phyloP scores from a whole-genome alignment of 1,284 basidiomycete genomes.

The Fistulina hepatica region DNA sequence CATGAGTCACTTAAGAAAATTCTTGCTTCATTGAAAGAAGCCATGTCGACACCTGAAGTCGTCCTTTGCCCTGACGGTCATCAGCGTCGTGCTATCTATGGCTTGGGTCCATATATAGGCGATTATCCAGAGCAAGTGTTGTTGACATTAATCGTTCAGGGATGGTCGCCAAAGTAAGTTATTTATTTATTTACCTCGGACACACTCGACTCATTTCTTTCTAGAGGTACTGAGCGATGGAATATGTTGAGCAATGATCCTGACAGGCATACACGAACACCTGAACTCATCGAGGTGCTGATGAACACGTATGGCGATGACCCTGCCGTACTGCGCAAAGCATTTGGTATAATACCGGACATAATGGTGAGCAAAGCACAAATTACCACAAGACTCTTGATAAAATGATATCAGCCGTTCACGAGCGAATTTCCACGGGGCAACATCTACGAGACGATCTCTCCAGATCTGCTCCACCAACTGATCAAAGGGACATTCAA shows the following conservation, averaged over 20 bases:
- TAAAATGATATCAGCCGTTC: conserved; percentile 18
- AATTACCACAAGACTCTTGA: not conserved
- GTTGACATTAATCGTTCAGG: conserved; percentile 14
- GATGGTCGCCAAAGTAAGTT: conserved; percentile 14
- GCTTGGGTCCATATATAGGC: conserved; percentile 17
- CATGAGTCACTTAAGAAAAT: conserved; percentile 14
- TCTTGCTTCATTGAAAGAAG: conserved; percentile 9
- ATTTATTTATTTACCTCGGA: not conserved
- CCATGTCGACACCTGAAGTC: conserved; percentile 14
- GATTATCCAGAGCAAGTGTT: conserved; percentile 20
- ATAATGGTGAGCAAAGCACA: conserved; percentile 12
- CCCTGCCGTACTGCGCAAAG: conserved; percentile 14
- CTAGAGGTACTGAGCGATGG: not conserved
- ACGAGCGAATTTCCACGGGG: conserved; percentile 20
- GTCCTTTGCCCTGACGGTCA: conserved; percentile 16
- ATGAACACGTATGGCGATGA: conserved; percentile 2
- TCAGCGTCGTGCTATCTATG: conserved; percentile 14
- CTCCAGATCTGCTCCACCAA: conserved; percentile 24
- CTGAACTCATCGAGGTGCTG: conserved; percentile 6
- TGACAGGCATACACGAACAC: conserved; percentile 7
- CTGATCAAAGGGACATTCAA: conserved; percentile 26
- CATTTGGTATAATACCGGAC: conserved; percentile 15
- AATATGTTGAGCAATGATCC: not conserved
- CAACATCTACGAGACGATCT: conserved; percentile 21
- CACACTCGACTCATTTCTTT: not conserved